phyloP scores from a whole-genome alignment of 331 rosid genomes.

The Rosa hybrid region DNA sequence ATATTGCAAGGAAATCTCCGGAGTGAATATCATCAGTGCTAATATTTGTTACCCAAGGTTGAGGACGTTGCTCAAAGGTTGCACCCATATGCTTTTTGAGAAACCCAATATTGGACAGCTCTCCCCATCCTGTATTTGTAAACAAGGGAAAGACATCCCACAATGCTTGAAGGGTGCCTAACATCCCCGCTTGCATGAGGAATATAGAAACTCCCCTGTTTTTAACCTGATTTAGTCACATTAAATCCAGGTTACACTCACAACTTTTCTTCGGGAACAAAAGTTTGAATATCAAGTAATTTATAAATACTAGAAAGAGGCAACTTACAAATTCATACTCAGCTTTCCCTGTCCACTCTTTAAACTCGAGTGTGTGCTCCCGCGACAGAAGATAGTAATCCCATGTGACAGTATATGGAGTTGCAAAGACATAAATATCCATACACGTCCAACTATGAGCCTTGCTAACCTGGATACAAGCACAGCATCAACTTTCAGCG shows the following conservation, averaged over 20 bases:
- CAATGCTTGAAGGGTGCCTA: conserved; percentile 84
- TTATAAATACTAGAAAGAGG: conserved; percentile 21
- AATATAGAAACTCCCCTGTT: conserved; percentile 80
- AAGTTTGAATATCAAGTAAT: not conserved
- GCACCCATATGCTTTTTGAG: conserved; percentile 88
- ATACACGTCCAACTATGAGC: conserved; percentile 88
- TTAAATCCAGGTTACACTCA: conserved; percentile 21
- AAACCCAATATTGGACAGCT: conserved; percentile 72
- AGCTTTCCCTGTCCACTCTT: conserved; percentile 73
- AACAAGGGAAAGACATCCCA: conserved; percentile 89
- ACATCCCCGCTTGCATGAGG: conserved; percentile 89
- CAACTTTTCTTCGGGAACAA: not conserved
- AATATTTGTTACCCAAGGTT: conserved; percentile 83
- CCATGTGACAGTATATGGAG: conserved; percentile 84
- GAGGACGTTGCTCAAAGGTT: conserved; percentile 65
- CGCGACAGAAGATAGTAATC: conserved; percentile 81
- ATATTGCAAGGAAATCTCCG: conserved; percentile 95
- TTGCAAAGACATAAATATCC: conserved; percentile 82
- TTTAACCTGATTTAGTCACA: conserved; percentile 64
- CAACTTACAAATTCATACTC: conserved; percentile 87
- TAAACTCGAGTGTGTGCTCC: conserved; percentile 77
- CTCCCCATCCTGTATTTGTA: conserved; percentile 90
- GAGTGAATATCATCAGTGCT: conserved; percentile 81
- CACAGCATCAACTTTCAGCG: not conserved
- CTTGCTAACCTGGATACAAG: conserved; percentile 62